Evolutionary conservation across 2,329 filamentous ascomycete species (phyloP).

Genomic region (Daldinia sp.): DNA sequence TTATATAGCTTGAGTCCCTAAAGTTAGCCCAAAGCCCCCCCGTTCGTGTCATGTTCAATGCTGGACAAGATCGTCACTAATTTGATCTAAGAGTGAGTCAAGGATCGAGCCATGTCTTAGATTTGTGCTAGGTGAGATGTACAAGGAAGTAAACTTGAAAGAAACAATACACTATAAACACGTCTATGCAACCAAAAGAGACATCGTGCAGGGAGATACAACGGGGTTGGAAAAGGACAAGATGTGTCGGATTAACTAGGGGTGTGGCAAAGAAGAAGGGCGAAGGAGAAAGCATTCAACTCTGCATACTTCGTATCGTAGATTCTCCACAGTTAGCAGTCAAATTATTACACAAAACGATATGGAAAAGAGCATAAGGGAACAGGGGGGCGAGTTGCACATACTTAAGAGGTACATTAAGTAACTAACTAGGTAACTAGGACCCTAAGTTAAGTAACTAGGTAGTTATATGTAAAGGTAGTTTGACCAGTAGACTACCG

Average conservation of each 20-base stretch:
- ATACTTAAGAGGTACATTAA: neutral
- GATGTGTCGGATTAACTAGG: neutral
- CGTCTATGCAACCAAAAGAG: constrained; percentile 2
- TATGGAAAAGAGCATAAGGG: neutral
- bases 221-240: neutral
- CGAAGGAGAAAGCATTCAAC: neutral
- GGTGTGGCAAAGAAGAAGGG: neutral
- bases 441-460: too few relatives aligned
- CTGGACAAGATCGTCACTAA: constrained; percentile 18
- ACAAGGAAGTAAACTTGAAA: constrained; percentile 9
- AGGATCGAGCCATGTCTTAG: constrained; percentile 42
- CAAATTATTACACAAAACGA: neutral
- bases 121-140: constrained; percentile 32
- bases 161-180: neutral
- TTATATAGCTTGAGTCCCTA: neutral
- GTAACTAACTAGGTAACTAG: too few relatives aligned
- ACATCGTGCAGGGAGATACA: constrained; percentile 10
- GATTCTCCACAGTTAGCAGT: neutral
- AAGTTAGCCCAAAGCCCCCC: neutral
- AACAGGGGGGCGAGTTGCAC: neutral
- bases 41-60: constrained; percentile 26
- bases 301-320: neutral
- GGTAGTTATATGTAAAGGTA: too few relatives aligned
- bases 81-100: constrained; percentile 34
- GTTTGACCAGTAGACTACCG: constrained; percentile 2